Percentiles rank a stretch among this genome's conserved stretches.
Evolutionary conservation across 1,284 basidiomycete species (phyloP).

Genomic region (Malassezia nana): DNA sequence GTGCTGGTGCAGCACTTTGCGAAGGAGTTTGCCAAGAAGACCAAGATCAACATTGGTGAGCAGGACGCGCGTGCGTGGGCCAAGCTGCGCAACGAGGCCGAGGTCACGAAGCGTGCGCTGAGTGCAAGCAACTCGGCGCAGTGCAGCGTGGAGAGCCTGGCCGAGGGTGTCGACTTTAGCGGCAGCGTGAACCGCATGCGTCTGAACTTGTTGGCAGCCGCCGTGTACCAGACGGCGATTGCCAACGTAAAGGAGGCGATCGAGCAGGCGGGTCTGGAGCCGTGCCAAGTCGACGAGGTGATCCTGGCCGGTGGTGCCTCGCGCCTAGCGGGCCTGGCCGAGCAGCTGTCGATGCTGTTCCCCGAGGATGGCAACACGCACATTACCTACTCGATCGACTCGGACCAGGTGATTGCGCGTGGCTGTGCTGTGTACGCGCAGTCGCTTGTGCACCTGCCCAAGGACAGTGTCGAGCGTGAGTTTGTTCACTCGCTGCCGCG

Average conservation of each 20-base stretch:
- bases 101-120: slow-evolving; percentile 88
- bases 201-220: slow-evolving; percentile 73
- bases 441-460: slow-evolving; percentile 34
- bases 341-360: slow-evolving; percentile 63
- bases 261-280: slow-evolving; percentile 59
- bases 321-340: slow-evolving; percentile 72
- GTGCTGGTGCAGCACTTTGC: slow-evolving; percentile 82
- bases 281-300: slow-evolving; percentile 71
- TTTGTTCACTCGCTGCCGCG: slow-evolving; percentile 27
- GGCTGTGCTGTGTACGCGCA: slow-evolving; percentile 78
- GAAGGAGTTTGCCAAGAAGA: slow-evolving; percentile 96
- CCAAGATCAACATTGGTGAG: slow-evolving; percentile 60
- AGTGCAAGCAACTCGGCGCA: slow-evolving; percentile 79
- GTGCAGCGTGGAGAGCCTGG: slow-evolving; percentile 81
- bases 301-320: slow-evolving; percentile 76
- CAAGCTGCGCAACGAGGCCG: slow-evolving; percentile 81
- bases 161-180: slow-evolving; percentile 86
- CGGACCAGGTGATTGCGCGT: slow-evolving; percentile 76
- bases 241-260: slow-evolving; percentile 60
- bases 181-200: slow-evolving; percentile 85
- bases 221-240: slow-evolving; percentile 65
- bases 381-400: slow-evolving; percentile 60
- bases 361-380: slow-evolving; percentile 55
- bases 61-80: slow-evolving; percentile 69
- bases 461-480: slow-evolving; percentile 26